Evolutionary conservation across 768 basidiomycete genomes (phyloP), one percentile per base, ranked within the genome.

Genomic region (Serendipita sp.): DNA sequence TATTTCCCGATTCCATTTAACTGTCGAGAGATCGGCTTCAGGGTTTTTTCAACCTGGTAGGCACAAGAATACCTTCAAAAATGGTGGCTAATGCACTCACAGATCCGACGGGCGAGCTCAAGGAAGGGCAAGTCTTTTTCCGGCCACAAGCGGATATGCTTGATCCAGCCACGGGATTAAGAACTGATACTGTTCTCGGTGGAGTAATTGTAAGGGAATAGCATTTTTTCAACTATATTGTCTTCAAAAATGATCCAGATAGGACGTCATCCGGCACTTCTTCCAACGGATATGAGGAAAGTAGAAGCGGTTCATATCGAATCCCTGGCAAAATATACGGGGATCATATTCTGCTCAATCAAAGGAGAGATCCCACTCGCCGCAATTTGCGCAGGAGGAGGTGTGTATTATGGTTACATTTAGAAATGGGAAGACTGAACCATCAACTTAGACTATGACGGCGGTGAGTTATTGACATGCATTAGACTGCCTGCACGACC

Each of bases 1-100:
- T 1, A 24, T 58, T 24, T 9, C 53, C 17, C 17, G 28, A 31
- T 58, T 58, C n/a, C 53, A 58, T 31, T 31, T 58, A 9, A 22
- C 53, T 11, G 53, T 58, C 24, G 53, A 26, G 53, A 26, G 53
- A 11, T 58, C 53, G 7, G 53, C 53, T 9, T 58, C 22, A 9
- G 53, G 53, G 11, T 58, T 58, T 31, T 58, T 58, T 9, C 53
- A 58, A n/a, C 53, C 53, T 22, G 53, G 53, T 58, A 31, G 28
- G 53, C 28, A 5, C 1, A 28, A n/a, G n/a, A n/a, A n/a, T n/a
- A n/a, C n/a, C n/a, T n/a, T n/a, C n/a, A n/a, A n/a, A n/a, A n/a
- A n/a, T n/a, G n/a, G n/a, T n/a, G n/a, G n/a, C n/a, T n/a, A n/a
- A n/a, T n/a, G n/a, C n/a, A n/a, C n/a, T n/a, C n/a, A n/a, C 28